These are phyloP conservation scores for Papiliotrema laurentii DNA, from an alignment of 1,284 basidiomycete genomes.

Conservation along the genomic window DNA sequence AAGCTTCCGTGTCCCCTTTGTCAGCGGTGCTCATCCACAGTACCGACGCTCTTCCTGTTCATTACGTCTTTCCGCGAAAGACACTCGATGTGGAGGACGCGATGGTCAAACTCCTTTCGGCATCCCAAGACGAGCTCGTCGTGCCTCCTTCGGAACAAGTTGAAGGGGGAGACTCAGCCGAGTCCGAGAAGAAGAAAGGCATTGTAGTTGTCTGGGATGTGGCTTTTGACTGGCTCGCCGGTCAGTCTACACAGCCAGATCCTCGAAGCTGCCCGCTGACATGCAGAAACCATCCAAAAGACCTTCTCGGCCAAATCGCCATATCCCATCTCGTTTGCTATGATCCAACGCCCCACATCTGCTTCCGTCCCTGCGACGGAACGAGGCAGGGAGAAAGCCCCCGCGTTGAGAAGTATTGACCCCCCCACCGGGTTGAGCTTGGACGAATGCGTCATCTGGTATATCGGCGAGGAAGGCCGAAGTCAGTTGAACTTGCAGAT, in stretches of 20 bases:
- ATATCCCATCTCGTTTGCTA: slow-evolving; percentile 31
- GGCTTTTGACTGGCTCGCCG: slow-evolving; percentile 65
- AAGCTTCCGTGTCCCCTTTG: slow-evolving; percentile 5
- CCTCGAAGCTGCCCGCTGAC: not conserved
- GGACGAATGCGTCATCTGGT: slow-evolving; percentile 57
- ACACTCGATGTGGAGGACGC: slow-evolving; percentile 31
- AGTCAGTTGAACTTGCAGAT: slow-evolving; percentile 81
- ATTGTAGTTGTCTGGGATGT: slow-evolving; percentile 73
- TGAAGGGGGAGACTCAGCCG: slow-evolving; percentile 10
- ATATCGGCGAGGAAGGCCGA: slow-evolving; percentile 78
- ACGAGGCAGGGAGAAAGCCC: slow-evolving; percentile 22
- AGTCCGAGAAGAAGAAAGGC: slow-evolving; percentile 24
- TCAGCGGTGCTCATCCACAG: slow-evolving; percentile 14
- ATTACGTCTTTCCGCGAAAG: slow-evolving; percentile 47
- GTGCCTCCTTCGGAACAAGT: not conserved
- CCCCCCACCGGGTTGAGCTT: slow-evolving; percentile 38
- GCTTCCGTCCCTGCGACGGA: slow-evolving; percentile 2
- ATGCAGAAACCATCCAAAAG: slow-evolving; percentile 23
- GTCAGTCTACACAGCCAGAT: slow-evolving; percentile 45
- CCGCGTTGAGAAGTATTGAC: slow-evolving; percentile 35
- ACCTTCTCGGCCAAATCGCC: slow-evolving; percentile 13
- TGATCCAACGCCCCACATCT: slow-evolving; percentile 20
- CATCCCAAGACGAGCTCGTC: slow-evolving; percentile 21
- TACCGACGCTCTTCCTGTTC: slow-evolving; percentile 46
- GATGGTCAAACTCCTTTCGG: slow-evolving; percentile 18